Evolutionary conservation across 1,139 yeast genomes (phyloP).

Genomic region (Pichia inconspicua): DNA sequence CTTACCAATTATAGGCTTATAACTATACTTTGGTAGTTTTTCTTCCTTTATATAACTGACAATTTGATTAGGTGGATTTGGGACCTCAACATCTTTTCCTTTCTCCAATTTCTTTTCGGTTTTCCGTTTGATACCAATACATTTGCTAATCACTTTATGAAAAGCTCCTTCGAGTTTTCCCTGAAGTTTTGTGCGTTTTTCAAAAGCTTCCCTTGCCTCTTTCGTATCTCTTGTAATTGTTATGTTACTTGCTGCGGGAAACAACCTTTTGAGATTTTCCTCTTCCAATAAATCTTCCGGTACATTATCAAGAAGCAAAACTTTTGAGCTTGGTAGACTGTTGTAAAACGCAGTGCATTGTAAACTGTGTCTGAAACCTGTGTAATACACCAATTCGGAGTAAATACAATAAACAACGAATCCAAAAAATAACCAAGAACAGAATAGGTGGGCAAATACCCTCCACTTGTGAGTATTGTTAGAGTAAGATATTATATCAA

Average conservation of each 20-base stretch:
- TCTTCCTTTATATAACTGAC: slow-evolving; percentile 62
- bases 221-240: slow-evolving; percentile 67
- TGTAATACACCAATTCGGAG: slow-evolving; percentile 74
- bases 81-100: slow-evolving; percentile 20
- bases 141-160: slow-evolving; percentile 48
- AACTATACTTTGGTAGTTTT: slow-evolving; percentile 68
- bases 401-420: slow-evolving; percentile 61
- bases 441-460: slow-evolving; percentile 79
- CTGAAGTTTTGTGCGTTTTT: slow-evolving; percentile 56
- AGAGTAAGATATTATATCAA: slow-evolving; percentile 72
- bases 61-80: slow-evolving; percentile 46
- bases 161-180: slow-evolving; percentile 63
- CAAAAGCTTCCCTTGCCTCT: slow-evolving; percentile 49
- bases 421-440: slow-evolving; percentile 76
- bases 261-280: slow-evolving; percentile 52
- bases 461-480: slow-evolving; percentile 53
- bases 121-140: slow-evolving; percentile 56
- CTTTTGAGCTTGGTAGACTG: slow-evolving; percentile 62
- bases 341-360: slow-evolving; percentile 77
- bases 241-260: slow-evolving; percentile 64
- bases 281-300: slow-evolving; percentile 59
- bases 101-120: slow-evolving; percentile 41
- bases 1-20: slow-evolving; percentile 61
- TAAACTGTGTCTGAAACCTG: slow-evolving; percentile 73
- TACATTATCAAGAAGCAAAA: slow-evolving; percentile 72